Evolutionary conservation across 257 asterid species (phyloP).

Genomic region (Prunella vulgaris): DNA sequence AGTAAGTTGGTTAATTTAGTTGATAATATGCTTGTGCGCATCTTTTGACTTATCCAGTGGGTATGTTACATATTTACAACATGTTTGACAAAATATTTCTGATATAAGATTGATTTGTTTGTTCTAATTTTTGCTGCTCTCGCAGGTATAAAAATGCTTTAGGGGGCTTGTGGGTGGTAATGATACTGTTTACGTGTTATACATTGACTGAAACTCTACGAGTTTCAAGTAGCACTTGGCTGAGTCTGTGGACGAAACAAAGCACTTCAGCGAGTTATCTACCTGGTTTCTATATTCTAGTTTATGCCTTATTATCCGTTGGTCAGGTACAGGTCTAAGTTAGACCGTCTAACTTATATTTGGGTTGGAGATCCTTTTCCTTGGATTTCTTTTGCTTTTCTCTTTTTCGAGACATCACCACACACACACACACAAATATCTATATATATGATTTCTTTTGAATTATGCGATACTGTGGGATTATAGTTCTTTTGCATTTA

Average conservation of each 20-base stretch:
- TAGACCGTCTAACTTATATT: not conserved
- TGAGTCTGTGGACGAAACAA: constrained; percentile 86
- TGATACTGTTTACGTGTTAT: constrained; percentile 61
- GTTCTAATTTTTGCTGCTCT: constrained; percentile 8
- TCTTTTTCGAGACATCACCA: not conserved
- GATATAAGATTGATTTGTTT: not conserved
- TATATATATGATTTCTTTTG: not conserved
- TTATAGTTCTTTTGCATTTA: not conserved
- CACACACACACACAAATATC: not conserved
- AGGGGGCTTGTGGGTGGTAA: constrained; percentile 85
- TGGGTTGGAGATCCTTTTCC: not conserved
- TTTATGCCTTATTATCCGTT: constrained; percentile 70
- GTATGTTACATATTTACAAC: not conserved
- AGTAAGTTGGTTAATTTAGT: not conserved
- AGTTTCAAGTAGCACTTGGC: constrained; percentile 87
- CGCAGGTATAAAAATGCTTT: constrained; percentile 64
- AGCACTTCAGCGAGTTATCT: constrained; percentile 43
- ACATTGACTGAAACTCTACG: constrained; percentile 64
- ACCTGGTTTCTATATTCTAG: constrained; percentile 69
- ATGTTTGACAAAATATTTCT: not conserved
- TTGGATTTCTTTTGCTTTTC: not conserved
- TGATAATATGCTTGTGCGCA: not conserved
- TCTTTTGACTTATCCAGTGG: not conserved
- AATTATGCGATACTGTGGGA: not conserved
- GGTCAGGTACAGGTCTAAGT: constrained; percentile 54